Percentiles rank a stretch among this genome's conserved stretches.
phyloP scores from a whole-genome alignment of 2,329 filamentous ascomycete genomes.

The Scedosporium apiospermum region DNA sequence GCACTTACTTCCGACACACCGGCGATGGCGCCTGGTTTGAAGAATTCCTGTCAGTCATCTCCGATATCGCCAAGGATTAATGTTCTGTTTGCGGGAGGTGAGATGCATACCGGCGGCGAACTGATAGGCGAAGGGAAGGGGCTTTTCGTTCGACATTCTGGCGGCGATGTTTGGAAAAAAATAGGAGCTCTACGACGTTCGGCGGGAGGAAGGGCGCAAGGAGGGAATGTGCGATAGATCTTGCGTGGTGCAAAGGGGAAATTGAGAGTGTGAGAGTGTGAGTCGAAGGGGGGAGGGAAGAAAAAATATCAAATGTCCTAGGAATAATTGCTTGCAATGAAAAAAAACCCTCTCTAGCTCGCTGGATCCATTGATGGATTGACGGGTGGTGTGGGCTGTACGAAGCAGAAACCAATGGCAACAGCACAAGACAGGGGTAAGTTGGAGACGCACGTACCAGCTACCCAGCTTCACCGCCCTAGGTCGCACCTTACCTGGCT shows the following conservation, averaged over 20 bases:
- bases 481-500: no score
- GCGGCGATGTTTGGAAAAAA: neutral
- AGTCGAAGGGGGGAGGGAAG: neutral
- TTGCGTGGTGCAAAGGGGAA: neutral
- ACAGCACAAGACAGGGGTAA: neutral
- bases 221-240: neutral
- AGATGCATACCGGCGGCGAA: constrained; percentile 70
- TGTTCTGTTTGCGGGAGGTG: constrained; percentile 11
- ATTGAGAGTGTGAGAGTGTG: neutral
- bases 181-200: neutral
- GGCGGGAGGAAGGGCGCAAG: neutral
- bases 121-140: constrained; percentile 87
- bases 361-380: neutral
- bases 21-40: constrained; percentile 67
- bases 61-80: constrained; percentile 10
- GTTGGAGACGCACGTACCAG: neutral
- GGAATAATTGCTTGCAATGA: neutral
- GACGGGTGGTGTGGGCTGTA: neutral
- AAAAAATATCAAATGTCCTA: neutral
- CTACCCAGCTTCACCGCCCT: neutral
- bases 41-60: constrained; percentile 16
- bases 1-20: constrained; percentile 86
- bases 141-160: constrained; percentile 57
- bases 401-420: neutral
- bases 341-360: neutral